Percentiles rank a stretch among this genome's conserved stretches.
phyloP scores from a whole-genome alignment of 345 rosid genomes.

The Salix udensis region DNA sequence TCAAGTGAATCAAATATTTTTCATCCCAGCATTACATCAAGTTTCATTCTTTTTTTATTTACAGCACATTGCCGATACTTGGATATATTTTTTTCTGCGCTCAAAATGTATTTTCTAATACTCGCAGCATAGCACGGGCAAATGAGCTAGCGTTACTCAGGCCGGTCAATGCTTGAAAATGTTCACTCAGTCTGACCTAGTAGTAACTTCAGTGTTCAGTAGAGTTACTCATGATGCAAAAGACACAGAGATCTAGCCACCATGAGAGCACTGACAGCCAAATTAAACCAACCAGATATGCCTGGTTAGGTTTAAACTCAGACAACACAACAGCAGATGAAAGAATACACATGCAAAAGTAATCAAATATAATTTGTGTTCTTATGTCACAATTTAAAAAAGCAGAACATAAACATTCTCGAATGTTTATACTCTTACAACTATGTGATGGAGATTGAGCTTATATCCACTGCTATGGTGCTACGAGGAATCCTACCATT shows the following conservation, averaged over 20 bases:
- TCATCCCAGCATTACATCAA: too few species aligned
- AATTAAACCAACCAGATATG: neutral
- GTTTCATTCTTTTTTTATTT: too few species aligned
- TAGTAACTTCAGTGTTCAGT: neutral
- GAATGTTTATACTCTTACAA: neutral
- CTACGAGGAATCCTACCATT: neutral
- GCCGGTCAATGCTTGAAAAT: neutral
- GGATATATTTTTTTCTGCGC: too few species aligned
- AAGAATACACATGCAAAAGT: neutral
- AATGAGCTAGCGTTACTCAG: neutral
- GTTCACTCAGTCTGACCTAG: neutral
- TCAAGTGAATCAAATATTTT: too few species aligned
- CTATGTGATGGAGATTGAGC: neutral
- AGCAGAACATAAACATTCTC: neutral
- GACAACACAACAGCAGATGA: neutral
- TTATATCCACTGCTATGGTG: neutral
- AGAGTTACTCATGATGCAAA: neutral
- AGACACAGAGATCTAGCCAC: neutral
- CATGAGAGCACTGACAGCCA: neutral
- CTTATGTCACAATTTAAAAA: too few species aligned
- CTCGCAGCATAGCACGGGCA: too few species aligned
- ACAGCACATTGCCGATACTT: too few species aligned
- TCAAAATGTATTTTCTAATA: too few species aligned
- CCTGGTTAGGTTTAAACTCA: neutral
- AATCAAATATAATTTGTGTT: neutral